phyloP scores from a whole-genome alignment of 2,329 filamentous ascomycete genomes.

The Aaosphaeria arxii region DNA sequence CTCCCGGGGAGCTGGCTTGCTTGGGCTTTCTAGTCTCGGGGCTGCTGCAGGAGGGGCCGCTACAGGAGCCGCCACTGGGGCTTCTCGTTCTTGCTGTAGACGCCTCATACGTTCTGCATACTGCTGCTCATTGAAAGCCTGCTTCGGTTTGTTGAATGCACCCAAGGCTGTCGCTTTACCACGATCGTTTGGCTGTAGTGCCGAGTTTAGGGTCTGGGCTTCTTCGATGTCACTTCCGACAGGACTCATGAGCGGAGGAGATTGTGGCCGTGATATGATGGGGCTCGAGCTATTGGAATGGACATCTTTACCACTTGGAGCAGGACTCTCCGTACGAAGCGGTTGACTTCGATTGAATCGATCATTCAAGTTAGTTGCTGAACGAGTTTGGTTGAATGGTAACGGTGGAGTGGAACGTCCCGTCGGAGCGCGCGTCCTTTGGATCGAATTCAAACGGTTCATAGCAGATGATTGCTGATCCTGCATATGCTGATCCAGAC shows the following conservation, averaged over 20 bases:
- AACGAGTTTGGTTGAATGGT: constrained; percentile 41
- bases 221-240: constrained; percentile 72
- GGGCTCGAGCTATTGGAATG: constrained; percentile 40
- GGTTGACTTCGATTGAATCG: constrained; percentile 41
- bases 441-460: constrained; percentile 76
- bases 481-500: constrained; percentile 73
- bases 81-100: constrained; percentile 72
- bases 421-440: constrained; percentile 52
- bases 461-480: constrained; percentile 76
- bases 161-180: constrained; percentile 78
- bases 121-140: constrained; percentile 79
- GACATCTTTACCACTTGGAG: constrained; percentile 31
- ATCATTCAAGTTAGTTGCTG: constrained; percentile 48
- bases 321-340: constrained; percentile 45
- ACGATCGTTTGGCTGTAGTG: constrained; percentile 71
- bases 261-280: constrained; percentile 36
- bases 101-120: constrained; percentile 80
- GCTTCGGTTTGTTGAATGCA: constrained; percentile 68
- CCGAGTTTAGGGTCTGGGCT: constrained; percentile 55
- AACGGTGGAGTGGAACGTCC: constrained; percentile 52
- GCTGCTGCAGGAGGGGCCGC: no score
- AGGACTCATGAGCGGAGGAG: constrained; percentile 61
- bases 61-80: constrained; percentile 42
- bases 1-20: no score
- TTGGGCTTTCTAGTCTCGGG: no score